phyloP scores from a whole-genome alignment of 1,284 basidiomycete genomes.

The Inonotus obliquus region DNA sequence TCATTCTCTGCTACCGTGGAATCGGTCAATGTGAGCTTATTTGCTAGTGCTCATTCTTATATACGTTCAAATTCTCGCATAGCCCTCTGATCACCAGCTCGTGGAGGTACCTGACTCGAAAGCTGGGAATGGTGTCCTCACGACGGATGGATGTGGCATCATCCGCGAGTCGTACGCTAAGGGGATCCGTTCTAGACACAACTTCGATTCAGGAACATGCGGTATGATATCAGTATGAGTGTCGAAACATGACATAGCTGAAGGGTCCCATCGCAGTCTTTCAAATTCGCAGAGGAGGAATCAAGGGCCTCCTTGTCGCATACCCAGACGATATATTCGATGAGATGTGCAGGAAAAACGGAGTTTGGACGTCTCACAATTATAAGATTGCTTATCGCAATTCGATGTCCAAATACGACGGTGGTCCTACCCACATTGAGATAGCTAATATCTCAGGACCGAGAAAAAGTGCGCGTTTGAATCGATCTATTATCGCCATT shows the following conservation, averaged over 20 bases:
- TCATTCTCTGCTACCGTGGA: slow-evolving; percentile 25
- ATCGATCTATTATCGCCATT: slow-evolving; percentile 24
- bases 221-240: slow-evolving; percentile 12
- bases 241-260: not conserved
- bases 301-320: slow-evolving; percentile 26
- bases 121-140: slow-evolving; percentile 23
- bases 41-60: not conserved
- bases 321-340: slow-evolving; percentile 23
- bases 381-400: slow-evolving; percentile 23
- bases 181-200: slow-evolving; percentile 15
- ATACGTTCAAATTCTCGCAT: not conserved
- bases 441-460: slow-evolving; percentile 22
- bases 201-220: slow-evolving; percentile 20
- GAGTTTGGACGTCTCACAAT: not conserved
- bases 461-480: slow-evolving; percentile 21
- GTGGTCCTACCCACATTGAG: slow-evolving; percentile 23
- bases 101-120: slow-evolving; percentile 18
- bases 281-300: slow-evolving; percentile 26
- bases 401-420: slow-evolving; percentile 26
- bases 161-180: slow-evolving; percentile 24
- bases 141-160: slow-evolving; percentile 26
- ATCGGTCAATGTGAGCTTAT: slow-evolving; percentile 17
- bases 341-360: slow-evolving; percentile 10
- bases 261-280: slow-evolving; percentile 11
- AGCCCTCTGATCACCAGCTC: slow-evolving; percentile 19